Conservation (phyloP, 2,329 filamentous ascomycete genomes). For the Knufia petricola region DNA sequence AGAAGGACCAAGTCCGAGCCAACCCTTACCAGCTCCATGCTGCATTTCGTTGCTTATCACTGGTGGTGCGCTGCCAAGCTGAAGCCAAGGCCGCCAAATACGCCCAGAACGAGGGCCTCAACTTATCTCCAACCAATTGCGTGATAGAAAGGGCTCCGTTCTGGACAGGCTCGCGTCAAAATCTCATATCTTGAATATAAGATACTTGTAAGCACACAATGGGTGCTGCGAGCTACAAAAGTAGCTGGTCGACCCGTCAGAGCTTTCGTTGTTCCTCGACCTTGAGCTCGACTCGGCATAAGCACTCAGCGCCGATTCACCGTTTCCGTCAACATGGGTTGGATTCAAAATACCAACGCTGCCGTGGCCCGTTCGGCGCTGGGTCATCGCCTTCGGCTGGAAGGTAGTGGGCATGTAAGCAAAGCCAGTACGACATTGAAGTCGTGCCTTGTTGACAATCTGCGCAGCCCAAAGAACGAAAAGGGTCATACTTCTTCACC, state of each 20-base stretch:
- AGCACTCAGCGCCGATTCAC: not conserved
- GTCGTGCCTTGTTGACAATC: conserved; percentile 15
- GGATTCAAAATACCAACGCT: conserved; percentile 43
- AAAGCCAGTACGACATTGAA: too few relatives aligned
- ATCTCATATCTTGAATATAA: not conserved
- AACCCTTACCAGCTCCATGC: not conserved
- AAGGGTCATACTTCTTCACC: conserved; percentile 69
- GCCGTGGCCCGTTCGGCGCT: conserved; percentile 57
- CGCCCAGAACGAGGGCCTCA: not conserved
- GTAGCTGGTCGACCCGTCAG: not conserved
- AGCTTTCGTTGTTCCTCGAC: not conserved
- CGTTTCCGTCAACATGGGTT: conserved; percentile 23
- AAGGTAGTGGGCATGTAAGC: conserved; percentile 72
- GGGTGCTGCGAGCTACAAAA: not conserved
- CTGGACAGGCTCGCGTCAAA: not conserved
- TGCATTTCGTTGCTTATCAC: conserved; percentile 2
- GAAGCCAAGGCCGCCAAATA: not conserved
- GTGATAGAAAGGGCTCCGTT: not conserved
- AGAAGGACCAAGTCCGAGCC: not conserved
- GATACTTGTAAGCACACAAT: not conserved
- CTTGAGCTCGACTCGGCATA: not conserved
- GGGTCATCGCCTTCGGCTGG: conserved; percentile 69
- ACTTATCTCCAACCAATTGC: conserved; percentile 8
- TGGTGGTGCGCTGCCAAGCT: conserved; percentile 1
- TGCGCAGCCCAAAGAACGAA: conserved; percentile 55